These are phyloP conservation scores for Ceratobasidium sp. DNA, from an alignment of 1,284 basidiomycete genomes.

Conservation along the genomic window DNA sequence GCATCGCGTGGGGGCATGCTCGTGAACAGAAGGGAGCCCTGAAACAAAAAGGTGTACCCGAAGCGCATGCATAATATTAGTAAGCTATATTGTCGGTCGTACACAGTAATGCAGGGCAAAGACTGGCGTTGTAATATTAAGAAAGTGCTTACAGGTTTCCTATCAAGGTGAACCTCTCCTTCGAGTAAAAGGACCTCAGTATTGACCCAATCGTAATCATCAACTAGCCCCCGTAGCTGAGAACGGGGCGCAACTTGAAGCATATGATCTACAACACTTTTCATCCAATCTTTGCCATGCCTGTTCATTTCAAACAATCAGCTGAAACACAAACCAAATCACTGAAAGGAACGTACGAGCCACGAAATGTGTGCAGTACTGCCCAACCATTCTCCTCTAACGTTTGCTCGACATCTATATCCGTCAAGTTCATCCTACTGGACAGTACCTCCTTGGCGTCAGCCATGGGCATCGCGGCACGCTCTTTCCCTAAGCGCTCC, in stretches of 20 bases:
- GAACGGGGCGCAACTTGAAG: constrained; percentile 58
- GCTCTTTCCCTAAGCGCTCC: constrained; percentile 49
- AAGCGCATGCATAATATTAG: neutral
- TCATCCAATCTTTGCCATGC: constrained; percentile 59
- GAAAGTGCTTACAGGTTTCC: constrained; percentile 61
- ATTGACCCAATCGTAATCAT: constrained; percentile 58
- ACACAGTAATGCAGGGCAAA: neutral
- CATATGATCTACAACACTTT: constrained; percentile 60
- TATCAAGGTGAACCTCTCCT: constrained; percentile 60
- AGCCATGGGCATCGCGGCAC: constrained; percentile 23
- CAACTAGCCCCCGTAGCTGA: constrained; percentile 58
- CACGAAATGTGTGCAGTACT: constrained; percentile 58
- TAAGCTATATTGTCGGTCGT: neutral
- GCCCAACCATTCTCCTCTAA: constrained; percentile 59
- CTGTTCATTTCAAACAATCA: constrained; percentile 52
- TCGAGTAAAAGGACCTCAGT: constrained; percentile 60
- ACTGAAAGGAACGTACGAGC: constrained; percentile 55
- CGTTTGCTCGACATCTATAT: constrained; percentile 55
- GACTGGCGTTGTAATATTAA: neutral
- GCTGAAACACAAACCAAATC: neutral
- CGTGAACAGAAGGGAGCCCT: constrained; percentile 62
- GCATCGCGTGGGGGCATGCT: constrained; percentile 54
- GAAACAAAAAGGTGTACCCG: neutral
- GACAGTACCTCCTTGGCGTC: constrained; percentile 50
- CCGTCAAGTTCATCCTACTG: constrained; percentile 51